A percentile compares a stretch with the other conserved stretches of the same genome.
phyloP scores from a whole-genome alignment of 495 filamentous ascomycete species.

The Articulospora tetracladia region DNA sequence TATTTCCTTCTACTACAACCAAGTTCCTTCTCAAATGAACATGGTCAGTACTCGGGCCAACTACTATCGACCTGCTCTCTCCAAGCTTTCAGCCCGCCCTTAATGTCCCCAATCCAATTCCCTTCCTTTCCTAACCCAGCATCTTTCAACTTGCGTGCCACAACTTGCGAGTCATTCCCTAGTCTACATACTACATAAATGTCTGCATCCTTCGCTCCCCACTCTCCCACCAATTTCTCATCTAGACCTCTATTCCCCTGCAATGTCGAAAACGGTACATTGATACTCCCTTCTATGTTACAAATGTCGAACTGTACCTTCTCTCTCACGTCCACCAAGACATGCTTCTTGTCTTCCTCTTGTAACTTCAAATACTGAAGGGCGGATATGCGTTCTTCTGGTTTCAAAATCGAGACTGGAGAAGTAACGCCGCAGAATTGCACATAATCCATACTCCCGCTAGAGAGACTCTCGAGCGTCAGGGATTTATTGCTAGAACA shows the following conservation, averaged over 20 bases:
- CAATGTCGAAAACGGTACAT: slow-evolving; percentile 67
- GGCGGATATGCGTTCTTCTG: slow-evolving; percentile 61
- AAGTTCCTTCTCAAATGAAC: neutral
- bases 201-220: slow-evolving; percentile 40
- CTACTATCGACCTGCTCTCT: slow-evolving; percentile 65
- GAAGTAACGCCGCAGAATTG: slow-evolving; percentile 66
- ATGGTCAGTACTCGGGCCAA: slow-evolving; percentile 50
- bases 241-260: slow-evolving; percentile 22
- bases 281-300: slow-evolving; percentile 66
- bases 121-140: slow-evolving; percentile 54
- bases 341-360: slow-evolving; percentile 31
- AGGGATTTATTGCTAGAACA: slow-evolving; percentile 64
- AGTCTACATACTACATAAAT: slow-evolving; percentile 81
- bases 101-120: slow-evolving; percentile 69
- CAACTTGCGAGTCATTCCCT: slow-evolving; percentile 87
- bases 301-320: slow-evolving; percentile 82
- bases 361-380: slow-evolving; percentile 40
- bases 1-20: no score
- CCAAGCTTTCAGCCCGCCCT: slow-evolving; percentile 83
- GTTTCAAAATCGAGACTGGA: slow-evolving; percentile 46
- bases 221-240: slow-evolving; percentile 27
- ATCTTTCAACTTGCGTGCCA: slow-evolving; percentile 66
- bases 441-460: slow-evolving; percentile 69
- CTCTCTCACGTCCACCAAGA: slow-evolving; percentile 80
- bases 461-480: slow-evolving; percentile 54